phyloP scores from a whole-genome alignment of 805 yeast species.

The Saccharomycopsis lassenensis region DNA sequence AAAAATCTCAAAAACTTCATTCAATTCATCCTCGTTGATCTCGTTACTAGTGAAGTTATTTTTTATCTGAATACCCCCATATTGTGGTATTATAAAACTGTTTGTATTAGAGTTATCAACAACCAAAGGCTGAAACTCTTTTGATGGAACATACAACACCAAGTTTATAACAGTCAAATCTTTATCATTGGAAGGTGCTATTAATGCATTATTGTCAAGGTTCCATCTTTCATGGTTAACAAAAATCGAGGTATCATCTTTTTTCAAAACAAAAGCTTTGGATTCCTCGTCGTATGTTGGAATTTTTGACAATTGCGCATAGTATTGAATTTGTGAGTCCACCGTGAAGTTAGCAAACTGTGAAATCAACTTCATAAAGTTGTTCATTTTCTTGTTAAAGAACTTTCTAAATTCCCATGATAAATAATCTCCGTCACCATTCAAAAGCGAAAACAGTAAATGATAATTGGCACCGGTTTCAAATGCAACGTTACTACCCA shows the following conservation, averaged over 20 bases:
- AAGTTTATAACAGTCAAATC: slow-evolving; percentile 64
- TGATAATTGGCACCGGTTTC: slow-evolving; percentile 49
- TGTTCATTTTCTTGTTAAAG: slow-evolving; percentile 37
- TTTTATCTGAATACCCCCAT: slow-evolving; percentile 68
- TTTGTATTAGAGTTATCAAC: slow-evolving; percentile 36
- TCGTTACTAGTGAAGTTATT: slow-evolving; percentile 28
- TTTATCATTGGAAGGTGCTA: slow-evolving; percentile 40
- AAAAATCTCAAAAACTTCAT: slow-evolving; percentile 54
- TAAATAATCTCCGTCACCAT: slow-evolving; percentile 56
- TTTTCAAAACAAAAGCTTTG: slow-evolving; percentile 27
- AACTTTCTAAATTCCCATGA: slow-evolving; percentile 65
- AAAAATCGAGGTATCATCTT: slow-evolving; percentile 27
- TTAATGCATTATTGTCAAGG: slow-evolving; percentile 29
- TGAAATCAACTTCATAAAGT: slow-evolving; percentile 41
- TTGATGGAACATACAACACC: slow-evolving; percentile 52
- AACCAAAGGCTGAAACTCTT: slow-evolving; percentile 34
- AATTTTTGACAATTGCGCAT: slow-evolving; percentile 31
- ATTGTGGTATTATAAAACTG: slow-evolving; percentile 73
- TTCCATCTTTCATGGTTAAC: slow-evolving; percentile 85
- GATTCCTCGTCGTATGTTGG: slow-evolving; percentile 11
- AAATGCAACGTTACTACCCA: slow-evolving; percentile 9
- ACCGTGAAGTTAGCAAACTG: slow-evolving; percentile 61
- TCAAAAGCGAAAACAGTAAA: slow-evolving; percentile 62
- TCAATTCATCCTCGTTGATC: slow-evolving; percentile 35
- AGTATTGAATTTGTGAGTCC: slow-evolving; percentile 70